These are phyloP conservation scores for Penicillium polonicum DNA, from an alignment of 2,329 filamentous ascomycete genomes.

Conservation along the genomic window DNA sequence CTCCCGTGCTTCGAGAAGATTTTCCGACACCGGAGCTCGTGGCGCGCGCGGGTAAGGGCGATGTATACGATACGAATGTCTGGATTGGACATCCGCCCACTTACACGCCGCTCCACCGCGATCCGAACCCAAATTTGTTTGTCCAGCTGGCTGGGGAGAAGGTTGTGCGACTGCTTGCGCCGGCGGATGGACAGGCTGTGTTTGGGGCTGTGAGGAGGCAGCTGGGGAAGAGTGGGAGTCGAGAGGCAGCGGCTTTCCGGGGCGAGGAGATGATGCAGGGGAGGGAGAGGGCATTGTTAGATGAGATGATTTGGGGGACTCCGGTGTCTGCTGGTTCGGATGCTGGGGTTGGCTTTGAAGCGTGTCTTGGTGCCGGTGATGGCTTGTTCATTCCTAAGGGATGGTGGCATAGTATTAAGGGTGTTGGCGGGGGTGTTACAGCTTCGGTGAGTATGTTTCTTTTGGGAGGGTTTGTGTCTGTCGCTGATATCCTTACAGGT, in stretches of 20 bases:
- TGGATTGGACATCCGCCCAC: constrained; percentile 88
- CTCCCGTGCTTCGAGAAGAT: constrained; percentile 60
- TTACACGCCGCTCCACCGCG: constrained; percentile 84
- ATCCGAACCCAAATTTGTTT: constrained; percentile 93
- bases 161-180: constrained; percentile 67
- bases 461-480: background rate
- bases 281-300: constrained; percentile 63
- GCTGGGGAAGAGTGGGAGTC: constrained; percentile 36
- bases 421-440: constrained; percentile 57
- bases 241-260: constrained; percentile 55
- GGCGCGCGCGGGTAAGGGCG: constrained; percentile 64
- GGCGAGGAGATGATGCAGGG: constrained; percentile 92
- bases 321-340: constrained; percentile 26
- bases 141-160: constrained; percentile 77
- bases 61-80: constrained; percentile 81
- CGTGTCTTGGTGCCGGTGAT: constrained; percentile 63
- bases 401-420: constrained; percentile 84
- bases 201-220: constrained; percentile 56
- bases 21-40: constrained; percentile 68
- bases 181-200: constrained; percentile 60
- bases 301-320: constrained; percentile 67
- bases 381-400: constrained; percentile 75
- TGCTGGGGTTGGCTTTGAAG: constrained; percentile 47
- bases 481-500: constrained; percentile 42
- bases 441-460: constrained; percentile 51